phyloP scores from a whole-genome alignment of 495 filamentous ascomycete species.

The Annulohypoxylon moriforme region DNA sequence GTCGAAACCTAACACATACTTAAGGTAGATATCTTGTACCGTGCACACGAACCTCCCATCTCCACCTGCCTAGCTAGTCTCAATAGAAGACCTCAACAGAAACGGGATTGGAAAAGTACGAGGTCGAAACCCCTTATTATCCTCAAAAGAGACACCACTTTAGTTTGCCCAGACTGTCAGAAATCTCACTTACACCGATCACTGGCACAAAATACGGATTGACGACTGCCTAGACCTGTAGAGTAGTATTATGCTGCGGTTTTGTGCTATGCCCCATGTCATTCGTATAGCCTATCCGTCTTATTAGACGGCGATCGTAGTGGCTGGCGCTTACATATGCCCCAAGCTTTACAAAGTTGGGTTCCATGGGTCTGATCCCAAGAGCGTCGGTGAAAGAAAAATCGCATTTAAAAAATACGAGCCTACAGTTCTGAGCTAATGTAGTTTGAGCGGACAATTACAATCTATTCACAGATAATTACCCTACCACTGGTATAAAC shows the following conservation, averaged over 20 bases:
- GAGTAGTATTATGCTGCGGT: neutral
- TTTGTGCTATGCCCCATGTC: neutral
- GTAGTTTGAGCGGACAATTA: neutral
- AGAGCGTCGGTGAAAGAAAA: neutral
- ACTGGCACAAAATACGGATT: neutral
- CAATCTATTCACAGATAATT: slow-evolving; percentile 3
- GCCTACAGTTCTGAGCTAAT: neutral
- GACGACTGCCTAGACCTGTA: neutral
- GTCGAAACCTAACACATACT: neutral
- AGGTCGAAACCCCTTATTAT: neutral
- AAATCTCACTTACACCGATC: neutral
- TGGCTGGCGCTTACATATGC: neutral
- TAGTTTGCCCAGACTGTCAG: neutral
- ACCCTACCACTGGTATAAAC: neutral
- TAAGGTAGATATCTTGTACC: neutral
- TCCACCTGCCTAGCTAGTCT: neutral
- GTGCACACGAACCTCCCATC: neutral
- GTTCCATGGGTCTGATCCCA: neutral
- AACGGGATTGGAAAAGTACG: neutral
- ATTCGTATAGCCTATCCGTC: neutral
- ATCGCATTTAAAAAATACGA: neutral
- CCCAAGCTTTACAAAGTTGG: neutral
- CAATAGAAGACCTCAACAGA: neutral
- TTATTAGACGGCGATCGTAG: neutral
- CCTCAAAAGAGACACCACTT: neutral